Conservation (phyloP, 306 rosid genomes). For the Lathyrus aphaca region DNA sequence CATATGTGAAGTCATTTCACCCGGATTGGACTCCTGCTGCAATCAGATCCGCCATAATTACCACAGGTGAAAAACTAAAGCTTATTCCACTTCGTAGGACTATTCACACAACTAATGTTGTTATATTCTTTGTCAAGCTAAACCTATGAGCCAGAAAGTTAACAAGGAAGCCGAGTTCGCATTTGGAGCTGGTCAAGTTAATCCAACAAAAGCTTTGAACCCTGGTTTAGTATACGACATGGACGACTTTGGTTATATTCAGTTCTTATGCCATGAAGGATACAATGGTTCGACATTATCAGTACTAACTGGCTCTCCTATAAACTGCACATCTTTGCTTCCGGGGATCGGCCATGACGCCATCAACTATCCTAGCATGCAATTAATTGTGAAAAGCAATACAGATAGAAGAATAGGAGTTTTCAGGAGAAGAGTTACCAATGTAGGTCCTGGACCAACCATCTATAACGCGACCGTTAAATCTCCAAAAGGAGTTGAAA, state of each 20-base stretch:
- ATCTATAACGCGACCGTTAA: conserved; percentile 60
- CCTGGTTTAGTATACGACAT: conserved; percentile 85
- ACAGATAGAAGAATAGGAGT: conserved; percentile 43
- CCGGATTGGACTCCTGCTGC: conserved; percentile 84
- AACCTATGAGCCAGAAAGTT: conserved; percentile 62
- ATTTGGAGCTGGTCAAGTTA: conserved; percentile 80
- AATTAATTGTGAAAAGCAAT: conserved; percentile 49
- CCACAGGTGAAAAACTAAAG: conserved; percentile 58
- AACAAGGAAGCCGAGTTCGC: conserved; percentile 72
- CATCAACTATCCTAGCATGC: conserved; percentile 80
- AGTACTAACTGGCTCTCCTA: conserved; percentile 52
- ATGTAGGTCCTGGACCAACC: conserved; percentile 64
- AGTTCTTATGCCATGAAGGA: conserved; percentile 83
- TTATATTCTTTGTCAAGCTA: conserved; percentile 52
- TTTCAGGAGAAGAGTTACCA: conserved; percentile 72
- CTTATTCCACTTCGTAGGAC: neutral
- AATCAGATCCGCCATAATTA: conserved; percentile 73
- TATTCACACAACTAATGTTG: neutral
- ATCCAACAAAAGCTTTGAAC: conserved; percentile 62
- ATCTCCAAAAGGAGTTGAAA: conserved; percentile 67
- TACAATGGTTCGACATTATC: conserved; percentile 55
- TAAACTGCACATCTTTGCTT: conserved; percentile 67
- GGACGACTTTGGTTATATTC: conserved; percentile 61
- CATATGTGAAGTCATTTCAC: conserved; percentile 88
- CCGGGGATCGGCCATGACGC: conserved; percentile 78